phyloP scores from a whole-genome alignment of 1,284 basidiomycete species.

The Mrakiaceae sp. region DNA sequence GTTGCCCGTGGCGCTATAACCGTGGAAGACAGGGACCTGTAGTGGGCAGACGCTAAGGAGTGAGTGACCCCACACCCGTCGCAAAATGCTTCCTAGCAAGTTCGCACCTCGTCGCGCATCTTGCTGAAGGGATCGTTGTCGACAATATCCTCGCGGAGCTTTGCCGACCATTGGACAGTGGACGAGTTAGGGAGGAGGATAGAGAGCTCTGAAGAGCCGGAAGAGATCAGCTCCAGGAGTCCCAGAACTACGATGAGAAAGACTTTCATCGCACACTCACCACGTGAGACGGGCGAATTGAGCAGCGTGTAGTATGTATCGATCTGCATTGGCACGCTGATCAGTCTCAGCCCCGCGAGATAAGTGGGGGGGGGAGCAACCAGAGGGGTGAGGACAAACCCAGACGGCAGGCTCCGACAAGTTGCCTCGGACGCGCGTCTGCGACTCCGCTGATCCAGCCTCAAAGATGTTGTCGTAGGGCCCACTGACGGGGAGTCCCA shows the following conservation, averaged over 20 bases:
- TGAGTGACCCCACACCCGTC: too few relatives aligned
- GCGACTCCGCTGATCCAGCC: slow-evolving; percentile 29
- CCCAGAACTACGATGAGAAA: background rate
- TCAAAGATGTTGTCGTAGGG: slow-evolving; percentile 32
- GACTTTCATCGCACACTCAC: background rate
- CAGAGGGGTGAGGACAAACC: slow-evolving; percentile 35
- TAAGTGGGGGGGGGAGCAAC: slow-evolving; percentile 23
- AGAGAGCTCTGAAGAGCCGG: slow-evolving; percentile 3
- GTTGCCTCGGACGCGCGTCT: slow-evolving; percentile 25
- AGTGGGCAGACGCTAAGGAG: too few relatives aligned
- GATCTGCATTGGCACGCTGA: too few relatives aligned
- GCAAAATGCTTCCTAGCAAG: too few relatives aligned
- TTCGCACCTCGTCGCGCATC: slow-evolving; percentile 33
- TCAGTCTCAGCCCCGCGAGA: background rate
- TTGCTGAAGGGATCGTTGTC: slow-evolving; percentile 37
- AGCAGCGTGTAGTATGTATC: too few relatives aligned
- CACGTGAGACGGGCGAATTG: background rate
- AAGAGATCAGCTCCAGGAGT: background rate
- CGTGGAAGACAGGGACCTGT: slow-evolving; percentile 28
- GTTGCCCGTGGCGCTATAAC: slow-evolving; percentile 30
- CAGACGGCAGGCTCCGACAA: slow-evolving; percentile 27
- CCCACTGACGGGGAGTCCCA: slow-evolving; percentile 30
- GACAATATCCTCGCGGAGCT: slow-evolving; percentile 36
- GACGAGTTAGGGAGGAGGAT: slow-evolving; percentile 33
- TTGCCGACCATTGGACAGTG: slow-evolving; percentile 53